Base-by-base conservation (phyloP, 768 basidiomycete species). In the Hygrophoropsis aurantiaca region DNA sequence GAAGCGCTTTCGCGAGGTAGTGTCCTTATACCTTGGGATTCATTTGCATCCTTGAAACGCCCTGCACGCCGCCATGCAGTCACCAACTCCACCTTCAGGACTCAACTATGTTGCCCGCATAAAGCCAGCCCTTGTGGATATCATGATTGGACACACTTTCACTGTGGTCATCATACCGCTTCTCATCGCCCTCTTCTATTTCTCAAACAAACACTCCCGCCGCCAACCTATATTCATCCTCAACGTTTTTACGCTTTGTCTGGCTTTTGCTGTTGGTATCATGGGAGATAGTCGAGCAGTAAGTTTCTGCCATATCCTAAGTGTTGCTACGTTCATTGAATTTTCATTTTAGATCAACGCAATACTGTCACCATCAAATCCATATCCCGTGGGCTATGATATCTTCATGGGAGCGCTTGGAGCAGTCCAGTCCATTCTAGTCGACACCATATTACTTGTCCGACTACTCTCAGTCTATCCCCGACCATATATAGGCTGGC, bases 351-450 rank as follows among this genome's bases (percentile, higher is more conserved):
- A 69, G 66, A 50, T 66, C 19, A 64, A 66, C 39, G 36, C 55
- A 1, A 58, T 69, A 23, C 36, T 67, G 26, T 54, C 58, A 5
- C 58, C 56, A 30, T 36, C 39, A 13, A 26, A 54, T 23, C 56
- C 53, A 11, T 65, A 57, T 48, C 57, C 64, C 40, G 32, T 41
- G 24, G 37, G 60, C 51, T 33, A 58, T 21, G 46, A 59, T 39
- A 62, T 68, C 27, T 51, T 58, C 11, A 64, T 66, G 23, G 68
- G 67, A 4, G 42, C 60, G 18, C 43, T 66, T 6, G 68, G 68
- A 2, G 51, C 53, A 8, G 58, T 60, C 26, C 58, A 64, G 41
- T 56, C 56, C 20, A 58, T 66, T 27, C 40, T 66, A 3, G 62
- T 66, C 11, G 67, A 68, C 30, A 34, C 56, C 36, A 65, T 52